phyloP scores from a whole-genome alignment of 1,139 yeast genomes.

The Blastobotrys indianensis region DNA sequence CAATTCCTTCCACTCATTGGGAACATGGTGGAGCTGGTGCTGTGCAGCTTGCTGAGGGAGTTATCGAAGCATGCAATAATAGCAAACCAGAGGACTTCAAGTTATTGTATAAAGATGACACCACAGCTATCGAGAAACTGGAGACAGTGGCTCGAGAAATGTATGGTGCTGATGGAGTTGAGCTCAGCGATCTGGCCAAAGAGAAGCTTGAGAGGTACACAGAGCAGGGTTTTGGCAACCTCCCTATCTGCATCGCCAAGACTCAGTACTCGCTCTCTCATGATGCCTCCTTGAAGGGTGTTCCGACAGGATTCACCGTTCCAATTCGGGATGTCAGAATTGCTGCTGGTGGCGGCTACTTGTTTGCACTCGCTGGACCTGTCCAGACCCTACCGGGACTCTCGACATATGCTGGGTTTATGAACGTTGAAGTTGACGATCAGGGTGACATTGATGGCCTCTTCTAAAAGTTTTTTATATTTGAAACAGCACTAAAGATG shows the following conservation, averaged over 20 bases:
- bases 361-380: constrained; percentile 95
- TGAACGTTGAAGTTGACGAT: constrained; percentile 92
- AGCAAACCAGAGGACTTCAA: constrained; percentile 50
- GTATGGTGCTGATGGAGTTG: constrained; percentile 93
- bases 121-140: constrained; percentile 77
- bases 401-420: constrained; percentile 94
- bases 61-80: constrained; percentile 62
- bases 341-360: constrained; percentile 93
- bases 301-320: constrained; percentile 87
- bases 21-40: constrained; percentile 98
- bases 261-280: constrained; percentile 96
- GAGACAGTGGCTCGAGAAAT: constrained; percentile 76
- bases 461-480: constrained; percentile 42
- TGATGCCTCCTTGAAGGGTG: constrained; percentile 90
- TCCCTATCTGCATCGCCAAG: constrained; percentile 96
- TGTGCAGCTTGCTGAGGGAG: constrained; percentile 77
- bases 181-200: constrained; percentile 78
- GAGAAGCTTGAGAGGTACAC: constrained; percentile 80
- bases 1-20: constrained; percentile 95
- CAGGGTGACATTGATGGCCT: constrained; percentile 94
- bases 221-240: constrained; percentile 81
- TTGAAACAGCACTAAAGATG: neutral
- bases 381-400: constrained; percentile 97
- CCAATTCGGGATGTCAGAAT: constrained; percentile 94
- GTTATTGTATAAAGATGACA: constrained; percentile 65